Base-by-base conservation (phyloP, 345 rosid genomes). In the Populus nigra region DNA sequence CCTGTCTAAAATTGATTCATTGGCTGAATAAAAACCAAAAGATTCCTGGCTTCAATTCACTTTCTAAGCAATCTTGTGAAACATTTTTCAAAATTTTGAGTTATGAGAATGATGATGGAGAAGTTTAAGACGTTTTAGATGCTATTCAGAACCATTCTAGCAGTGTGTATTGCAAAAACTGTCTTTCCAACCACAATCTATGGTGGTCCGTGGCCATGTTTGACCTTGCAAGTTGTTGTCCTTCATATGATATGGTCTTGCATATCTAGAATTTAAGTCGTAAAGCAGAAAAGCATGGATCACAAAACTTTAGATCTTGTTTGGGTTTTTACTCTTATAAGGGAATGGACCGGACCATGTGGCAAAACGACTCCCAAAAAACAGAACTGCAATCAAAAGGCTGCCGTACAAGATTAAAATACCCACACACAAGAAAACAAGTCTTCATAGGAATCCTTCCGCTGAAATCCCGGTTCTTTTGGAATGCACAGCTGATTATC, bases 401-500 rank as follows among this genome's bases (percentile, higher is more conserved):
- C 22, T 35, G 68, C 53, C 33, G 75, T 15, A 41, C 7, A 67
- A 22, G 39, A 83, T 62, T 33, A 36, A 33, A 55, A 71, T 47
- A 73, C 8, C 33, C 38, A 83, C 96, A 87, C 83, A 89, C 97
- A 81, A 83, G 36, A 0, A 81, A 91, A 84, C 89, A 84, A 4
- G 73, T 16, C 78, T 86, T 89, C 77, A 87, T 79, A 68, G 78
- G 83, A 80, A 69, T 20, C 76, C 67, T 84, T 80, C 86, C 89
- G 0, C 17, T 72, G 72, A 85, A 82, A 68, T 85, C 79, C 86
- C 83, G 77, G 35, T 85, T 80, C 69, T 82, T 88, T 62, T 88
- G 91, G 63, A 81, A 73, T 2, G 67, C 77, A 72, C 88, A 87
- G 75, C 77, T 70, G 71, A 87, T 76, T 43, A 94, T 71, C 66